Base-by-base conservation (phyloP, 1,284 basidiomycete species). In the Cryptococcus deneoformans region DNA sequence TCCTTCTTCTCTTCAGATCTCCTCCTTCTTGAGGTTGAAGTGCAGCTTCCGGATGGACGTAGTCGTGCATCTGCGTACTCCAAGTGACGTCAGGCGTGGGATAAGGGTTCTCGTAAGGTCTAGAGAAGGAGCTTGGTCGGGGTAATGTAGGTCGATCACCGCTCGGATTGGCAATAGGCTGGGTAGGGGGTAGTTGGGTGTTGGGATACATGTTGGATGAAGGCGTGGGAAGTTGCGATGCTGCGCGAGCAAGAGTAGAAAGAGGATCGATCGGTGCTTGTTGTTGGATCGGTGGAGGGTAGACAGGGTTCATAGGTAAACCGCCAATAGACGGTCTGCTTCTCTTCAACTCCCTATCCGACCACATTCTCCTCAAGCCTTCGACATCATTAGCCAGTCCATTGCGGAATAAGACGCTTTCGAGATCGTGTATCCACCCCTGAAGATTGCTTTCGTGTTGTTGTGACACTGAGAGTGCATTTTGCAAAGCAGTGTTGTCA, bases 361-460 rank as follows among this genome's bases (percentile, higher is more conserved):
- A 47, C 64, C 66, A 71, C 14, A 62, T 61, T 12, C 67, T 58
- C 35, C 70, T 62, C 6, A 71, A 51, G 2, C 61, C 53, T 38
- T 71, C 66, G 48, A 70, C 65, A 5, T 71, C 66, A 5, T 55
- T 54, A 11, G 62, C 59, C n/a, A 68, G 62, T 49, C 67, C 65
- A 44, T 67, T 58, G 9, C 61, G 58, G 40, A 65, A 57, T n/a
- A 75, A 58, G 5, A 63, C 65, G 12, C 37, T 54, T 52, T 75
- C 71, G 52, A 75, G 63, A 49, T 70, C 69, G 16, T 67, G 64
- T 5, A 70, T 53, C 66, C 69, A 75, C 14, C 55, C 57, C 20
- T 60, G 44, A 44, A 75, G 63, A 11, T 56, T 56, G 2, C 46
- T 53, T 56, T 70, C 71, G 16, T 59, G 62, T 5, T 60, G 50